Evolutionary conservation across 148 eudicot genomes (phyloP).

Genomic region (Nepenthes mirabilis): DNA sequence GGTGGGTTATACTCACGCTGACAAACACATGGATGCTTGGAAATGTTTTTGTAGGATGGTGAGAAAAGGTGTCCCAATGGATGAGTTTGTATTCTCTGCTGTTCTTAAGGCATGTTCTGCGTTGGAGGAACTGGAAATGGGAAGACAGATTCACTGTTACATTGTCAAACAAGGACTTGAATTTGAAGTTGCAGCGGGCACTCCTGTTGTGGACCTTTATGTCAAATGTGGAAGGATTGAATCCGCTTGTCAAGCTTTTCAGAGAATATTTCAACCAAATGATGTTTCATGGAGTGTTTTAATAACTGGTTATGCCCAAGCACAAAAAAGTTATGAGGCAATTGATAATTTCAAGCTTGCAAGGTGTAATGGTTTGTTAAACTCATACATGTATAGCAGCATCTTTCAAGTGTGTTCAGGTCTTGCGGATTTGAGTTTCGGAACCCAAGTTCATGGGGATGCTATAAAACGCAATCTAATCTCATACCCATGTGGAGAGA

Average conservation of each 20-base stretch:
- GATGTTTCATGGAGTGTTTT: constrained; percentile 27
- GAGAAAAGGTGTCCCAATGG: constrained; percentile 13
- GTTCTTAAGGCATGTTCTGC: constrained; percentile 19
- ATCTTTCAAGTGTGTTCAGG: constrained; percentile 24
- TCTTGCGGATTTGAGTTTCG: constrained; percentile 15
- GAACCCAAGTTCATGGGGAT: constrained; percentile 23
- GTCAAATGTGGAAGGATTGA: constrained; percentile 18
- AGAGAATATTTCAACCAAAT: constrained; percentile 16
- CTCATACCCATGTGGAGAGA: constrained; percentile 18
- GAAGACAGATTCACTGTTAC: constrained; percentile 15
- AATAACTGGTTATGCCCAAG: constrained; percentile 18
- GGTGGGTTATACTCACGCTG: constrained; percentile 19
- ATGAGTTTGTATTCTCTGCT: constrained; percentile 26
- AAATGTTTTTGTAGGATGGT: constrained; percentile 13
- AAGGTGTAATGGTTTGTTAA: constrained; percentile 9
- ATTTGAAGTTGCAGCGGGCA: constrained; percentile 17
- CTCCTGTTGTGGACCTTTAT: constrained; percentile 24
- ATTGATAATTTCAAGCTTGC: constrained; percentile 10
- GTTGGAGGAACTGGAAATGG: constrained; percentile 9
- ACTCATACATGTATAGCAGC: constrained; percentile 23
- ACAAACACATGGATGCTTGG: constrained; percentile 8
- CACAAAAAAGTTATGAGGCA: constrained; percentile 10
- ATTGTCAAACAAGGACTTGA: constrained; percentile 15
- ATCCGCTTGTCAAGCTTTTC: constrained; percentile 13
- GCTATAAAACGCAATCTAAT: constrained; percentile 22